A percentile compares a stretch with the other conserved stretches of the same genome.
Evolutionary conservation across 768 basidiomycete species (phyloP).

Genomic region (Macrolepiota fuliginosa): DNA sequence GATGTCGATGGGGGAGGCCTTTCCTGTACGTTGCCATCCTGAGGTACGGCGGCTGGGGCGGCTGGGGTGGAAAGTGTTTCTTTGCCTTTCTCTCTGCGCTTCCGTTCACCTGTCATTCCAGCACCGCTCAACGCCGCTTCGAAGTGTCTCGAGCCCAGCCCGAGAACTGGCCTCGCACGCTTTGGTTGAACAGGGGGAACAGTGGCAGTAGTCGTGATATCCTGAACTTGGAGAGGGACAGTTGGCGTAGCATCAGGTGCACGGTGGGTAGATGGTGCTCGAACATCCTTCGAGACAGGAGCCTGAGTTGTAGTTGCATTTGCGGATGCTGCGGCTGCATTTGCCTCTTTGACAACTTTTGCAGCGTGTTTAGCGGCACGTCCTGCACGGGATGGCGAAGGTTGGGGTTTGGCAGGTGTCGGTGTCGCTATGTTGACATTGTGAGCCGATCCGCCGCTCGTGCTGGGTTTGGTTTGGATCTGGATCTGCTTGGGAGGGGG

Average conservation of each 20-base stretch:
- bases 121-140: constrained; percentile 70
- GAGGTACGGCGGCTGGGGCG: constrained; percentile 11
- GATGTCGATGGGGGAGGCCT: constrained; percentile 18
- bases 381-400: constrained; percentile 2
- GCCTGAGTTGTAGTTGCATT: constrained; percentile 5
- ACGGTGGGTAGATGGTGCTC: constrained; percentile 4
- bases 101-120: constrained; percentile 32
- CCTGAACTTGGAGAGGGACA: constrained; percentile 5
- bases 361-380: constrained; percentile 12
- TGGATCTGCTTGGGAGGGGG: constrained; percentile 14
- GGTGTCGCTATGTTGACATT: constrained; percentile 12
- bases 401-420: constrained; percentile 12
- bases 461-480: constrained; percentile 7
- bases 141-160: constrained; percentile 64
- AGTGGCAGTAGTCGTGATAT: constrained; percentile 4
- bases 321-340: not conserved
- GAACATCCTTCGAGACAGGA: constrained; percentile 10
- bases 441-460: constrained; percentile 5
- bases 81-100: constrained; percentile 23
- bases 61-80: constrained; percentile 12
- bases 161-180: constrained; percentile 56
- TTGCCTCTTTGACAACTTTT: constrained; percentile 15
- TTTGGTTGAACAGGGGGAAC: constrained; percentile 27
- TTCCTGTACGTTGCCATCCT: constrained; percentile 17
- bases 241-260: constrained; percentile 15